Evolutionary conservation across 495 filamentous ascomycete genomes (phyloP).

Genomic region (Pyrenula massariospora): DNA sequence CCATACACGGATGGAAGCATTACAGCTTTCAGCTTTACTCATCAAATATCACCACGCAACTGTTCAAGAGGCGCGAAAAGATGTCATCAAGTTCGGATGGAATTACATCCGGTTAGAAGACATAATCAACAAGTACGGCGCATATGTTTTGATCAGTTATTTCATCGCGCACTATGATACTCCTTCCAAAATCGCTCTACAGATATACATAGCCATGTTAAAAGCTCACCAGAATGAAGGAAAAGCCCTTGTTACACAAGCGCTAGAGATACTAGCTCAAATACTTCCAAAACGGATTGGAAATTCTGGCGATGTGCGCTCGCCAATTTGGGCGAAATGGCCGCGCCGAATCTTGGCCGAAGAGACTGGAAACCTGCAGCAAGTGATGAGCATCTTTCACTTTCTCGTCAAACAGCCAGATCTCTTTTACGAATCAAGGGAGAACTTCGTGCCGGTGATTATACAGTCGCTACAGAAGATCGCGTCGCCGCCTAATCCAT

Average conservation of each 20-base stretch:
- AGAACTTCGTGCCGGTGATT: slow-evolving; percentile 79
- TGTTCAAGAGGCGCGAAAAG: slow-evolving; percentile 83
- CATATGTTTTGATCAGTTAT: slow-evolving; percentile 92
- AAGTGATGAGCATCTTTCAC: slow-evolving; percentile 93
- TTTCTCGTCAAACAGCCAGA: slow-evolving; percentile 88
- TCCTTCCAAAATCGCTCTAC: slow-evolving; percentile 85
- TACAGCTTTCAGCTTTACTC: slow-evolving; percentile 87
- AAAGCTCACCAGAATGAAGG: slow-evolving; percentile 94
- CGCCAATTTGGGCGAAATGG: slow-evolving; percentile 78
- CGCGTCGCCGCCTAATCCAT: slow-evolving; percentile 69
- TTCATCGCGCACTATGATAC: slow-evolving; percentile 98
- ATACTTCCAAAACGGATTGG: slow-evolving; percentile 64
- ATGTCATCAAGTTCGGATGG: slow-evolving; percentile 98
- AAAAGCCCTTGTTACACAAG: slow-evolving; percentile 80
- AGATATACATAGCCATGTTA: slow-evolving; percentile 83
- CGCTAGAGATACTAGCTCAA: slow-evolving; percentile 85
- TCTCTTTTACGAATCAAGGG: slow-evolving; percentile 88
- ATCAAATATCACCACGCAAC: slow-evolving; percentile 84
- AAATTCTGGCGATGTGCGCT: slow-evolving; percentile 36
- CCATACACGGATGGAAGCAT: slow-evolving; percentile 88
- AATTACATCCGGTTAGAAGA: slow-evolving; percentile 96
- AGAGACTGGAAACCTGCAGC: slow-evolving; percentile 92
- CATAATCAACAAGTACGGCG: slow-evolving; percentile 97
- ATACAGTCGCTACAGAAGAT: slow-evolving; percentile 84
- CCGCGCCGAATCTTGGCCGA: slow-evolving; percentile 85